These are phyloP conservation scores for Rhodotorula sp. DNA, from an alignment of 1,284 basidiomycete species.

Conservation along the genomic window DNA sequence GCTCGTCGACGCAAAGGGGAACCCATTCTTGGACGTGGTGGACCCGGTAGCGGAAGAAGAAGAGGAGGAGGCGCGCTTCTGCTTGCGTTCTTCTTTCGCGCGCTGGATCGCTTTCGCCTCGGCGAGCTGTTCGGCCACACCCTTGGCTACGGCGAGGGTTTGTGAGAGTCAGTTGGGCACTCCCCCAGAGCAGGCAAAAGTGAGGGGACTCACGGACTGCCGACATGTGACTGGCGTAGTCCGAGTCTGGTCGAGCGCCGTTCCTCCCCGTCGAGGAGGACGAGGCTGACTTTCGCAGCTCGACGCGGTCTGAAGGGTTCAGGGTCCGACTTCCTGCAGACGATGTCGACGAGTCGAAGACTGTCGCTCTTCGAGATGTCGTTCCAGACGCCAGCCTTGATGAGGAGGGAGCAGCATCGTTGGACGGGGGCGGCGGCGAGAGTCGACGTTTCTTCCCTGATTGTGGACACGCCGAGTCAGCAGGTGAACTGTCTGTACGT, in stretches of 20 bases:
- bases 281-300: conserved; percentile 5
- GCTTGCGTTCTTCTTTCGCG: not conserved
- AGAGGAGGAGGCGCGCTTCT: not conserved
- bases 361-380: too few relatives aligned
- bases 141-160: conserved; percentile 3
- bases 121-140: conserved; percentile 11
- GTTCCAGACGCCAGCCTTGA: too few relatives aligned
- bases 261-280: not conserved
- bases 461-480: not conserved
- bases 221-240: conserved; percentile 27
- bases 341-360: too few relatives aligned
- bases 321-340: not conserved
- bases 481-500: rapidly evolving
- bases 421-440: too few relatives aligned
- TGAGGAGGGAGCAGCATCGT: too few relatives aligned
- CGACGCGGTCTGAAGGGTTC: conserved; percentile 2
- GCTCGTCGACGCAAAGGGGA: not conserved
- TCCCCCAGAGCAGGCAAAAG: not conserved
- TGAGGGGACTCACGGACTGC: conserved; percentile 10
- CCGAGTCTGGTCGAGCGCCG: not conserved
- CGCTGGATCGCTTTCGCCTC: conserved; percentile 6
- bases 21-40: not conserved
- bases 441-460: conserved; percentile 27
- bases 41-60: not conserved
- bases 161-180: not conserved